Evolutionary conservation across 2,329 filamentous ascomycete species (phyloP), one percentile per base, ranked within the genome.

Genomic region (Teratosphaeria nubilosa): DNA sequence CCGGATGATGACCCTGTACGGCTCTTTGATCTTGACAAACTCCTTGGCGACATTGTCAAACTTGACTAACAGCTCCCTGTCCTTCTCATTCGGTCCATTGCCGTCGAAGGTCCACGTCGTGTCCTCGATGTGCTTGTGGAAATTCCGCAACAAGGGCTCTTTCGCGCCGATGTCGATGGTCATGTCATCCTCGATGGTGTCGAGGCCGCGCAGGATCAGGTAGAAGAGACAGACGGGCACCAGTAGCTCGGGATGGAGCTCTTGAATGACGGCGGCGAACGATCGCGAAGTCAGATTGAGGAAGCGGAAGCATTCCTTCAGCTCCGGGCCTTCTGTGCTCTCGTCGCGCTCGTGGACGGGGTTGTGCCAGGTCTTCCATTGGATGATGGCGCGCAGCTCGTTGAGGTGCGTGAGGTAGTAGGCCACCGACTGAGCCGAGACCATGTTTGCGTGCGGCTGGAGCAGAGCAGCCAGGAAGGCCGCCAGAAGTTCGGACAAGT

Each of bases 111-210:
- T 95, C 94, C 94, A 99, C 56, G 90, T 91, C 64, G 95, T 89
- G 63, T 86, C 75, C 65, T 90, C 86, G 69, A 97, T 80, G 64
- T 86, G 81, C 57, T 87, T 77, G 71, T 95, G 79, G 74, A 99
- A 99, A 53, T 87, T 80, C 62, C 92, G 85, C 61, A 99, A 79
- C 58, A 96, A 75, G 1, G 91, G 90, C 70, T 95, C 88, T 77
- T 99, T 99, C 69, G 82, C 86, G 63, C 83, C 81, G 45, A 92
- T 77, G 2, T 87, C 79, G 60, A 99, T 86, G 5, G 91, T 95
- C 85, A 96, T 97, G 75, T 99, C 94, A 79, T 99, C 94, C 76
- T 99, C 94, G 60, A 99, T 89, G n/a, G 94, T 99, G 74, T 99
- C 94, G 55, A 99, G 82, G 53, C 90, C 94, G 61, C 94, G 89